Evolutionary conservation across 257 asterid genomes (phyloP).

Genomic region (Asclepias syriaca): DNA sequence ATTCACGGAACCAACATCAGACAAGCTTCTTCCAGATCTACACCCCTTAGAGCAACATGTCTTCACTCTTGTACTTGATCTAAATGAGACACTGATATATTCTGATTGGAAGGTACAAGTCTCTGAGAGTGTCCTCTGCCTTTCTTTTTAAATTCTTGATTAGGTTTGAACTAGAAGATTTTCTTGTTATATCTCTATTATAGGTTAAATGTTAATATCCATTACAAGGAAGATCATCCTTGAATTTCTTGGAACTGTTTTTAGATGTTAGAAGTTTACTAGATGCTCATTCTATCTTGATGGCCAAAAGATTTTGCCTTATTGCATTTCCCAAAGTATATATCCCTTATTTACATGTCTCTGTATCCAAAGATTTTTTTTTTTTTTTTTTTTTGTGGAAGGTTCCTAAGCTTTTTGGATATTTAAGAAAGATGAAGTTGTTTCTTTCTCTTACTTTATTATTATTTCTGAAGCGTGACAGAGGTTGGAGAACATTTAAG

Average conservation of each 20-base stretch:
- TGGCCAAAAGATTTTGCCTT: not conserved
- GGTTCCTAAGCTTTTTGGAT: not conserved
- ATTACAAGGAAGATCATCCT: not conserved
- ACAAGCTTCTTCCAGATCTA: conserved; percentile 86
- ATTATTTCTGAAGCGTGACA: conserved; percentile 56
- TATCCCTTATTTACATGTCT: not conserved
- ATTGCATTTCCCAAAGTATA: not conserved
- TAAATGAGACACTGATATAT: conserved; percentile 72
- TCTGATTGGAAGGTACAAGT: conserved; percentile 79
- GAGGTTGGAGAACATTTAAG: conserved; percentile 95
- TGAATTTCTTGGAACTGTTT: not conserved
- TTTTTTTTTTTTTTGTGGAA: not conserved
- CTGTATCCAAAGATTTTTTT: not conserved
- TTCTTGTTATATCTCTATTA: not conserved
- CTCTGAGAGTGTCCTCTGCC: not conserved
- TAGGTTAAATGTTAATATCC: not conserved
- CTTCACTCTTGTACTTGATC: conserved; percentile 82
- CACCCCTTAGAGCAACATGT: conserved; percentile 80
- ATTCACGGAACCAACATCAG: conserved; percentile 81
- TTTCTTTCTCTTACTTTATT: not conserved
- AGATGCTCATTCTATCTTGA: not conserved
- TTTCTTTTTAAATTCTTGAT: not conserved
- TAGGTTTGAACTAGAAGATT: not conserved
- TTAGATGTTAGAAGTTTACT: not conserved
- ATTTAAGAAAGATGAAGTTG: not conserved